Conservation (phyloP, 257 asterid species). For the Euphrasia confusa region DNA sequence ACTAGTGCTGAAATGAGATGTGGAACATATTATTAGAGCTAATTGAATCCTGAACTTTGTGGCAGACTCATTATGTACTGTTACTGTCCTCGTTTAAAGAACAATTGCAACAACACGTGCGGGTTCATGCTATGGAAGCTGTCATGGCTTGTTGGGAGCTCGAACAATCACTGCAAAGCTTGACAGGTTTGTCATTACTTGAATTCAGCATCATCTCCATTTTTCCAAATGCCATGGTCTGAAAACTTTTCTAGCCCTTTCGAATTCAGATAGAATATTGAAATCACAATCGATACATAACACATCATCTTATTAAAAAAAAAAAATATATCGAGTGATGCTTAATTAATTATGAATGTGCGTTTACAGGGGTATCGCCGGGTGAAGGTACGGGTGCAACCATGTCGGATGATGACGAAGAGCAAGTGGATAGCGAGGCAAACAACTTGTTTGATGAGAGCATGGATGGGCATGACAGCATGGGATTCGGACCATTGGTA, state of each 20-base stretch:
- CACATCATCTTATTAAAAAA: no score
- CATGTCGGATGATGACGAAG: constrained; percentile 97
- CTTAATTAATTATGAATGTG: neutral
- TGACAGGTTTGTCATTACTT: constrained; percentile 54
- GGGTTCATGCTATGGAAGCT: constrained; percentile 99
- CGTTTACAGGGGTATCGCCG: constrained; percentile 73
- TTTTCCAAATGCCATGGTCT: no score
- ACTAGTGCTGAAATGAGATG: neutral
- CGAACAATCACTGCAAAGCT: constrained; percentile 94
- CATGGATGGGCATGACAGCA: constrained; percentile 69
- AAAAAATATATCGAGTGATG: no score
- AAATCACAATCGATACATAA: no score
- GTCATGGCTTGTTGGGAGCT: constrained; percentile 99
- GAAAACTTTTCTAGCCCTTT: neutral
- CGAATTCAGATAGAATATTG: neutral
- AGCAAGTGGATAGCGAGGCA: constrained; percentile 79
- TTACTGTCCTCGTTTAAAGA: constrained; percentile 95
- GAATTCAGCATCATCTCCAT: neutral
- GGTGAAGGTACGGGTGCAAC: constrained; percentile 98
- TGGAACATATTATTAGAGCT: neutral
- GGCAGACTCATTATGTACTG: constrained; percentile 86
- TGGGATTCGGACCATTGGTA: constrained; percentile 94
- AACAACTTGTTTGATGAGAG: constrained; percentile 87
- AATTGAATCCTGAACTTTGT: constrained; percentile 15
- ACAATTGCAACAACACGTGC: constrained; percentile 95